Base-by-base conservation (phyloP, 352 stramenopile genomes). In the Pythium sp. region DNA sequence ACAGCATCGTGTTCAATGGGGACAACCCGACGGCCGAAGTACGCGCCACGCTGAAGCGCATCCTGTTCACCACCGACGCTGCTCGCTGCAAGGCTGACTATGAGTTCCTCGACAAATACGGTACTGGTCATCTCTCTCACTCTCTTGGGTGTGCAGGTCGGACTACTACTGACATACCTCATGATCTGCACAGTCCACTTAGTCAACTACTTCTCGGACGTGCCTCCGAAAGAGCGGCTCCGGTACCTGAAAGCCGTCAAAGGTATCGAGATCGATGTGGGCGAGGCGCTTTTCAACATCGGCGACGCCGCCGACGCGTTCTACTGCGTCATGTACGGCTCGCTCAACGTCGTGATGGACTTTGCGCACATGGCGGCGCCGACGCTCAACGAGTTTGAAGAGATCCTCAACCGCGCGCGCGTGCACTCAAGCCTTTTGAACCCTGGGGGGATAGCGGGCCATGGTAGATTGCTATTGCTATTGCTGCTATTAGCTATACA, bases 291-390 rank as follows among this genome's bases (percentile, higher is more conserved):
- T 2, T 93, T 93, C 67, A 75, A 82, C 43, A 85, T 91, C 30
- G 85, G 85, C 2, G 85, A 93, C 61, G 68, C 75, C 4, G 85
- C 85, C 5, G 85, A 93, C 62, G 79, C 82, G 28, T 90, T 93
- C 61, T 93, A 90, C 58, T 91, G 82, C 61, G 79, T 91, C 70
- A 88, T 91, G 73, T 91, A 86, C 62, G 85, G 85, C 36, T 80
- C 85, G 2, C 74, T 91, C 64, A 90, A 85, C 59, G 81, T 91
- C 47, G 81, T 93, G 14, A 79, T 93, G 58, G 83, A 93, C 70
- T 84, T 93, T 62, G 73, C 81, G n/a, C 82, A 80, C 46, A 86
- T 90, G 67, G 65, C 82, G 34, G 75, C 79, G 8, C 78, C 82
- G n/a, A 90, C 84, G 2, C 59, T 90, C 22, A 84, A 84, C 54